phyloP scores from a whole-genome alignment of 805 yeast genomes.

The Candida oleophila region DNA sequence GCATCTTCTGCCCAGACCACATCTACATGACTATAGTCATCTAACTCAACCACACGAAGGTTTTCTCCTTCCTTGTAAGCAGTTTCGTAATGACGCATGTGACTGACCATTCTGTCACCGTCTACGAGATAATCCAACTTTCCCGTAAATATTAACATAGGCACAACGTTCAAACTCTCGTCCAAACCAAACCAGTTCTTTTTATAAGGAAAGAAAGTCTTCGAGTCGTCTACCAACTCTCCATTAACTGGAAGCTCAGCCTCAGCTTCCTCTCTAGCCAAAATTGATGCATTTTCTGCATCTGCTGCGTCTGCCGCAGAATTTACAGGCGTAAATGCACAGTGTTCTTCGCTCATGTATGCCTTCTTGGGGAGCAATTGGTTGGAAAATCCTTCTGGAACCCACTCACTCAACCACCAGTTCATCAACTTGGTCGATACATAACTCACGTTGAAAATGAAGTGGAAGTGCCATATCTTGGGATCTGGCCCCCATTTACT shows the following conservation, averaged over 20 bases:
- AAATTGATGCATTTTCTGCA: slow-evolving; percentile 7
- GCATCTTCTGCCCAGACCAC: slow-evolving; percentile 88
- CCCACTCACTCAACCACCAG: slow-evolving; percentile 75
- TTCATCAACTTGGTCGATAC: slow-evolving; percentile 79
- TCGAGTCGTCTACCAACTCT: slow-evolving; percentile 48
- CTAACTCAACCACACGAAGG: slow-evolving; percentile 44
- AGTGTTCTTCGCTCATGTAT: slow-evolving; percentile 28
- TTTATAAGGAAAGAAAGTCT: slow-evolving; percentile 53
- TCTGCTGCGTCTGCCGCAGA: slow-evolving; percentile 7
- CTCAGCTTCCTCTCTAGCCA: slow-evolving; percentile 8
- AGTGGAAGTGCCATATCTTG: slow-evolving; percentile 66
- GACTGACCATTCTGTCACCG: slow-evolving; percentile 63
- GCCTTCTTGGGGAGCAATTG: slow-evolving; percentile 33
- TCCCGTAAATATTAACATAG: slow-evolving; percentile 66
- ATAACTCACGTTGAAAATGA: slow-evolving; percentile 81
- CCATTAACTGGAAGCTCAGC: slow-evolving; percentile 8
- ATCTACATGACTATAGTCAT: slow-evolving; percentile 80
- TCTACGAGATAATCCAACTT: slow-evolving; percentile 75
- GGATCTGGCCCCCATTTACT: slow-evolving; percentile 62
- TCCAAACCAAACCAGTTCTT: slow-evolving; percentile 53
- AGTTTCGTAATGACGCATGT: slow-evolving; percentile 61
- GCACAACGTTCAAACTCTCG: slow-evolving; percentile 42
- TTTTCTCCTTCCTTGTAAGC: slow-evolving; percentile 33
- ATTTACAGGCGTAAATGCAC: slow-evolving; percentile 20
- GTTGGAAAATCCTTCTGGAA: slow-evolving; percentile 39